Evolutionary conservation across 2,329 filamentous ascomycete species (phyloP).

Genomic region (Fusarium abutilonis): DNA sequence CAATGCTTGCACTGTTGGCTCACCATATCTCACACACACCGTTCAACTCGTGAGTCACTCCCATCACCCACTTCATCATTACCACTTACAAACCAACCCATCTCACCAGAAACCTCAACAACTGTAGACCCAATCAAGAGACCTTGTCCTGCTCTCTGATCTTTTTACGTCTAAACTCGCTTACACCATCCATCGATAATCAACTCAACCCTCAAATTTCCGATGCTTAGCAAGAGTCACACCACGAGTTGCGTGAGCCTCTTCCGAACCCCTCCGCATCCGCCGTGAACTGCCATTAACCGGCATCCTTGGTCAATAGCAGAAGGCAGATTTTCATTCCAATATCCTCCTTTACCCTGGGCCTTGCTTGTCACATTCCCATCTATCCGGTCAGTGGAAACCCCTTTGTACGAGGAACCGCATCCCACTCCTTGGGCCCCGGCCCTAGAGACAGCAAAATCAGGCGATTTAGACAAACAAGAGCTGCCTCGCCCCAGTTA

Average conservation of each 20-base stretch:
- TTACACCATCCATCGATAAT: neutral
- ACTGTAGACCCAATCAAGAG: neutral
- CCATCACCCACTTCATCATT: neutral
- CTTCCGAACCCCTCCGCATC: constrained; percentile 30
- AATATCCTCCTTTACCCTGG: constrained; percentile 7
- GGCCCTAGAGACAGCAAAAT: constrained; percentile 18
- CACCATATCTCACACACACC: neutral
- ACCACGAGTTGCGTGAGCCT: constrained; percentile 32
- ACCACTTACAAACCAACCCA: neutral
- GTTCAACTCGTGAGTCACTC: neutral
- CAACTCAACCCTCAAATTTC: constrained; percentile 23
- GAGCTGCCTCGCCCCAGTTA: constrained; percentile 1
- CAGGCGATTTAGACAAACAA: constrained; percentile 25
- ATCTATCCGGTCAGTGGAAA: constrained; percentile 2
- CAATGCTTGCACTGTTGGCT: neutral
- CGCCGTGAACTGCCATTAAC: neutral
- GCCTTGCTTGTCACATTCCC: constrained; percentile 17
- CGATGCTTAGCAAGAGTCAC: constrained; percentile 28
- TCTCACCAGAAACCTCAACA: neutral
- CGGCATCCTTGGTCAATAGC: neutral
- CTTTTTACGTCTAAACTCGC: neutral
- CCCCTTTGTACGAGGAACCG: constrained; percentile 8
- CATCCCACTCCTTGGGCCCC: constrained; percentile 23
- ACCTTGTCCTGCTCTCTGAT: neutral
- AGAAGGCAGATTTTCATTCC: neutral